These are phyloP conservation scores for Leishmania braziliensis DNA, from an alignment of 208 protist species.

Conservation along the genomic window DNA sequence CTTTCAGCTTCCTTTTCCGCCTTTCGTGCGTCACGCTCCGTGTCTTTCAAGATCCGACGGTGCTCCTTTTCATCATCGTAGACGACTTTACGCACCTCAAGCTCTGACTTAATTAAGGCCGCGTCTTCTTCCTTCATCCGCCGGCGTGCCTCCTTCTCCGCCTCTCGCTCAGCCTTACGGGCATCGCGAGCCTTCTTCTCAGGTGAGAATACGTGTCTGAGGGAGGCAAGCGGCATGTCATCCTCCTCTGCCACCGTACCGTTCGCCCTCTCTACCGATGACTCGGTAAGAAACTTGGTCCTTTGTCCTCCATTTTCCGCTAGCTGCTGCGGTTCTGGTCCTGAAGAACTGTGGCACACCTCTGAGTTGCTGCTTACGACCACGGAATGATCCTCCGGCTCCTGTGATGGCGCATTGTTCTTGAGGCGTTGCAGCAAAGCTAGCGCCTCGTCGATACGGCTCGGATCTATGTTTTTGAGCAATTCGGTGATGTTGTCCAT, in stretches of 20 bases:
- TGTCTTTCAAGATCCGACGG: constrained; percentile 18
- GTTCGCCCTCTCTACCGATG: constrained; percentile 1
- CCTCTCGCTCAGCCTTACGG: constrained; percentile 24
- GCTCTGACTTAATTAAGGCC: constrained; percentile 19
- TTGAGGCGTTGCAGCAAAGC: constrained; percentile 33
- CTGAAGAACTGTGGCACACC: constrained; percentile 1
- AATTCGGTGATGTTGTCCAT: constrained; percentile 34
- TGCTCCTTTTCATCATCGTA: constrained; percentile 20
- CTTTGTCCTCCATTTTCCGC: neutral
- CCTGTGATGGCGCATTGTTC: neutral
- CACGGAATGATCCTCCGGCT: neutral
- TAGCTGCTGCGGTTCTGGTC: neutral
- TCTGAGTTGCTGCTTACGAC: neutral
- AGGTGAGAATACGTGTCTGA: constrained; percentile 14
- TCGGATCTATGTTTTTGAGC: constrained; percentile 34
- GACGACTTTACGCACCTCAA: constrained; percentile 17
- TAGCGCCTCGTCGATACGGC: constrained; percentile 35
- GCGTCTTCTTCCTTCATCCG: constrained; percentile 25
- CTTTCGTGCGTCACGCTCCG: constrained; percentile 27
- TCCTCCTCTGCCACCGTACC: constrained; percentile 10
- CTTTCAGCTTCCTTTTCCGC: constrained; percentile 25
- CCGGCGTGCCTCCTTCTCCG: constrained; percentile 24
- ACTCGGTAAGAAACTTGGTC: neutral
- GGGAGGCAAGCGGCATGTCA: constrained; percentile 22
- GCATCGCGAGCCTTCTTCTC: constrained; percentile 15